Base-by-base conservation (phyloP, 2,329 filamentous ascomycete genomes). In the Lasiodiplodia sp. region DNA sequence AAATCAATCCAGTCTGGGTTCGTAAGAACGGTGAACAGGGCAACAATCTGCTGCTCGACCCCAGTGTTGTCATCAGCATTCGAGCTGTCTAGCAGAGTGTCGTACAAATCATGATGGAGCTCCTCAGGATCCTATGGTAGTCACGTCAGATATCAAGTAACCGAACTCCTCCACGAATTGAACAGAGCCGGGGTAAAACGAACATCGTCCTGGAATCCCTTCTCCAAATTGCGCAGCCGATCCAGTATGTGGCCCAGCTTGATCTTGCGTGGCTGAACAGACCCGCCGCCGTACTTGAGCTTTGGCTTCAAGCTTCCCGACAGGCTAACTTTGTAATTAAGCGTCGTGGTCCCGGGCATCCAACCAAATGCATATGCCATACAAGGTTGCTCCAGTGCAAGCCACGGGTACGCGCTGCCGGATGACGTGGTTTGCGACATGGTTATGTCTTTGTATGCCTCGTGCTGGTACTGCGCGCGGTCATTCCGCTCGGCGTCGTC, bases 1-100 rank as follows among this genome's bases (percentile, higher is more conserved):
- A 93, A 92, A 77, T 94, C 91, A 71, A 91, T 89, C 91, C 91
- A 93, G 68, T 88, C 85, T 0, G 86, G 84, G n/a, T 89, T 85
- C 1, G 89, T 90, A 12, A 94, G 81, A 0, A 91, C 89, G 72
- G 88, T 84, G 68, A 93, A 88, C 25, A 94, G 83, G 75, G 93
- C 91, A 37, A 85, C 87, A 69, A 94, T 93, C 77, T 94, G 91
- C 75, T 85, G 86, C 70, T 92, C 90, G 71, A 92, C 85, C 2
- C 84, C 86, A 56, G 76, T 76, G 74, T 91, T 89, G 23, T 74
- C 86, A 14, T 86, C 80, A 51, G 85, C 81, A 70, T 92, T 90
- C 0, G 89, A 89, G 70, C 93, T 91, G 67, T 86, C 86, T 51
- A 94, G 84, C 66, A 94, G 85, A 53, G 85, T 86, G 68, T 85